Conservation (phyloP, 306 rosid species). For the Malus asiatica region DNA sequence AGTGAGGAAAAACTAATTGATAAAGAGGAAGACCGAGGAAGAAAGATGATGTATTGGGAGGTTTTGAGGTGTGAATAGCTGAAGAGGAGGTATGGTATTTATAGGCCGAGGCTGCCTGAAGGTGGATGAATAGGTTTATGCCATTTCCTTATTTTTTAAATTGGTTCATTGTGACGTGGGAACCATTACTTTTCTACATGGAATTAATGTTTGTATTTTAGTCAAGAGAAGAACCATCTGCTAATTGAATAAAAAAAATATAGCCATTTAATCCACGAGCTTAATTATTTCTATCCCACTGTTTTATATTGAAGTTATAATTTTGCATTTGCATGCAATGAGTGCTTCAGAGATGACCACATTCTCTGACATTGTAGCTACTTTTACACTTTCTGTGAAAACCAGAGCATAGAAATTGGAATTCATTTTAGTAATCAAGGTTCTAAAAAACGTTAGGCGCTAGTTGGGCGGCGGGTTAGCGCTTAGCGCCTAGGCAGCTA, state of each 20-base stretch:
- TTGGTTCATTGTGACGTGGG: neutral
- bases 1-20: neutral
- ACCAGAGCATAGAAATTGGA: no score
- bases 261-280: neutral
- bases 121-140: neutral
- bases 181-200: neutral
- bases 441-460: no score
- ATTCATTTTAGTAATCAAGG: no score
- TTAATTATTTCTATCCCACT: no score
- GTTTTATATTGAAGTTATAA: neutral
- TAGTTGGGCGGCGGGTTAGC: no score
- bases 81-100: neutral
- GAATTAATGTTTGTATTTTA: neutral
- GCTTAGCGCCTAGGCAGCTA: no score
- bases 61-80: constrained; percentile 11
- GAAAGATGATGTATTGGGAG: neutral
- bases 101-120: neutral
- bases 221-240: constrained; percentile 2
- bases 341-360: neutral
- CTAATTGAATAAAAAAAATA: neutral
- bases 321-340: neutral
- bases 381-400: neutral
- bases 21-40: neutral
- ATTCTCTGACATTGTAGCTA: neutral
- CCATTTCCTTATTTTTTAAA: no score